phyloP scores from a whole-genome alignment of 495 filamentous ascomycete species.

The Penicillium argentinense region DNA sequence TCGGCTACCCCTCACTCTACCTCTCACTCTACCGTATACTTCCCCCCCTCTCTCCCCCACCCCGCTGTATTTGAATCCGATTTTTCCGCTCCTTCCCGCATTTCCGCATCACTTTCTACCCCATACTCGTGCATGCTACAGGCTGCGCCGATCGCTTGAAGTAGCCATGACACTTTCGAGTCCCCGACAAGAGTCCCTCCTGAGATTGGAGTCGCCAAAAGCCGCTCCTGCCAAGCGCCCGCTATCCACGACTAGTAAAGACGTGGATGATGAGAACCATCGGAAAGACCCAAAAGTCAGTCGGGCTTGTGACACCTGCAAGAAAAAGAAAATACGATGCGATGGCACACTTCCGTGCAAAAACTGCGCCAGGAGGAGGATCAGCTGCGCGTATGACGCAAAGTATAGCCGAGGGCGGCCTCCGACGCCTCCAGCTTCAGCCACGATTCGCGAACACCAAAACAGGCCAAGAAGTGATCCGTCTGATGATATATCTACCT shows the following conservation, averaged over 20 bases:
- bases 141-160: too few species aligned
- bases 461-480: not conserved
- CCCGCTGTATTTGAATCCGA: not conserved
- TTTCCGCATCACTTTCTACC: not conserved
- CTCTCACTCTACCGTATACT: too few species aligned
- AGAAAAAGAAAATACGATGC: conserved; percentile 20
- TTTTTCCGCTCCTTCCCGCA: not conserved
- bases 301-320: conserved; percentile 24
- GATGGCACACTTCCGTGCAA: conserved; percentile 15
- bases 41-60: not conserved
- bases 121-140: not conserved
- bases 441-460: not conserved
- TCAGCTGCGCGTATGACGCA: conserved; percentile 13
- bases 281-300: conserved; percentile 19
- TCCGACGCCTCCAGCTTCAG: conserved; percentile 14
- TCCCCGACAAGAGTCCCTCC: too few species aligned
- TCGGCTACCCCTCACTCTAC: too few species aligned
- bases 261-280: conserved; percentile 6
- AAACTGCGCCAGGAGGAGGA: conserved; percentile 9
- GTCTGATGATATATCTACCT: too few species aligned
- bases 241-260: not conserved
- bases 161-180: too few species aligned
- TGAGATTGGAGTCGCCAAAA: too few species aligned
- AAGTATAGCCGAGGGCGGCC: conserved; percentile 21
- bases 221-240: not conserved